Conservation (phyloP, 192 early-diverging fungal species). For the Dissophora ornata region DNA sequence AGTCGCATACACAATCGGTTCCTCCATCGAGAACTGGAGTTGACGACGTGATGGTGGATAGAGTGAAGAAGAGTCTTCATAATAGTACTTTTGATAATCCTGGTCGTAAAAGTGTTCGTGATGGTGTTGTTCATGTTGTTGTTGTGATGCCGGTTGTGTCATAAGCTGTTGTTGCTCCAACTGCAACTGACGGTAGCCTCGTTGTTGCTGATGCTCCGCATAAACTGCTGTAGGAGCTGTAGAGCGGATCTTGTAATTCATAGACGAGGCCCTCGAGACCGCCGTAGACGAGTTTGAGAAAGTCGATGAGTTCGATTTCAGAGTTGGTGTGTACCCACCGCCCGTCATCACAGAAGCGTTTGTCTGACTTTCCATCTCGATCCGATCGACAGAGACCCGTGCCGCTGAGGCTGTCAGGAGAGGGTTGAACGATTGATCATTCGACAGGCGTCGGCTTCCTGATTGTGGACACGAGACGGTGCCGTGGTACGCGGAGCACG, state of each 20-base stretch:
- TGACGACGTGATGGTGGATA: slow-evolving; percentile 40
- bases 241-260: too few relatives aligned
- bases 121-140: slow-evolving; percentile 6
- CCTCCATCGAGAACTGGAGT: slow-evolving; percentile 60
- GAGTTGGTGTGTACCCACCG: not conserved
- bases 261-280: slow-evolving; percentile 9
- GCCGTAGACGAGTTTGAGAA: slow-evolving; percentile 20
- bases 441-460: not conserved
- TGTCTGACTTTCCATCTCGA: slow-evolving; percentile 20
- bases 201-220: too few relatives aligned
- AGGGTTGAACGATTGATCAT: slow-evolving; percentile 6
- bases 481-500: slow-evolving; percentile 2
- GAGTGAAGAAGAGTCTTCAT: slow-evolving; percentile 21
- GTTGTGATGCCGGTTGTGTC: not conserved
- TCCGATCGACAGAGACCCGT: slow-evolving; percentile 27
- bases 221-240: too few relatives aligned
- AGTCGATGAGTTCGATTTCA: slow-evolving; percentile 15
- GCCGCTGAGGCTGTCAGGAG: slow-evolving; percentile 36
- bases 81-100: slow-evolving; percentile 20
- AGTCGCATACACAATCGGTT: slow-evolving; percentile 71
- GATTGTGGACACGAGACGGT: not conserved
- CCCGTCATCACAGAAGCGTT: too few relatives aligned
- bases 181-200: slow-evolving; percentile 7
- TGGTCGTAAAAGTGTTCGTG: slow-evolving; percentile 2
- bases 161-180: slow-evolving; percentile 14